These are phyloP conservation scores for Cutaneotrichosporon mucoides DNA, from an alignment of 1,284 basidiomycete species.

Conservation along the genomic window DNA sequence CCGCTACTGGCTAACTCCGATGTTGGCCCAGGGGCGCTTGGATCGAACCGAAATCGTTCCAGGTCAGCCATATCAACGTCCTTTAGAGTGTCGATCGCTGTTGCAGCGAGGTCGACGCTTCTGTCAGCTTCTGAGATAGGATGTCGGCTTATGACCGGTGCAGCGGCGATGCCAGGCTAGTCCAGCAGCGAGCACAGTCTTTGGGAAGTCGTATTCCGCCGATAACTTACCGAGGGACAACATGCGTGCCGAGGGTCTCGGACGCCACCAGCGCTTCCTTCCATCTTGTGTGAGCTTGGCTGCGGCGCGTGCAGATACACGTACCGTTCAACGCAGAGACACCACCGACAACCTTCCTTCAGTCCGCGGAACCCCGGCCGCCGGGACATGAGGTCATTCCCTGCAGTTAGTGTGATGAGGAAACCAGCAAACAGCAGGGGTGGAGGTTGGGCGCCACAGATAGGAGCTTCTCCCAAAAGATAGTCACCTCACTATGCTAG, in stretches of 20 bases:
- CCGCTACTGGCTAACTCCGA: too few species aligned
- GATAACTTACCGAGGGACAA: slow-evolving; percentile 39
- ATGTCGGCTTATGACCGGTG: background rate
- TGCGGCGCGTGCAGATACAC: background rate
- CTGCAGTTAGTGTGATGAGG: slow-evolving; percentile 21
- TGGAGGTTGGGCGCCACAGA: too few species aligned
- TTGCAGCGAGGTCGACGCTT: slow-evolving; percentile 41
- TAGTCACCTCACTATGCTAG: background rate
- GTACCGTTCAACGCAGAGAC: slow-evolving; percentile 46
- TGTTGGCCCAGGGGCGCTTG: background rate
- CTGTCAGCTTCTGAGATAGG: slow-evolving; percentile 7
- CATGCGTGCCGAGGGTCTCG: slow-evolving; percentile 32
- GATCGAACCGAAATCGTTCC: slow-evolving; percentile 23
- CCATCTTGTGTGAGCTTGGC: slow-evolving; percentile 30
- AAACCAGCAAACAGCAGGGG: background rate
- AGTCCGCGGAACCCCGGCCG: slow-evolving; percentile 38
- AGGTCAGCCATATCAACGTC: slow-evolving; percentile 39
- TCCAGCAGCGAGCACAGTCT: too few species aligned
- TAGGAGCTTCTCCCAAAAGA: too few species aligned
- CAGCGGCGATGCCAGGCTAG: too few species aligned
- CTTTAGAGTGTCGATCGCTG: slow-evolving; percentile 36
- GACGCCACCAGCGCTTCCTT: slow-evolving; percentile 45
- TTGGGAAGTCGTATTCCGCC: background rate
- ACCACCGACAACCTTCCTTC: slow-evolving; percentile 46
- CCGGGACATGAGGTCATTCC: slow-evolving; percentile 43